Base-by-base conservation (phyloP, 768 basidiomycete genomes). In the Auricularia auricula-judae region DNA sequence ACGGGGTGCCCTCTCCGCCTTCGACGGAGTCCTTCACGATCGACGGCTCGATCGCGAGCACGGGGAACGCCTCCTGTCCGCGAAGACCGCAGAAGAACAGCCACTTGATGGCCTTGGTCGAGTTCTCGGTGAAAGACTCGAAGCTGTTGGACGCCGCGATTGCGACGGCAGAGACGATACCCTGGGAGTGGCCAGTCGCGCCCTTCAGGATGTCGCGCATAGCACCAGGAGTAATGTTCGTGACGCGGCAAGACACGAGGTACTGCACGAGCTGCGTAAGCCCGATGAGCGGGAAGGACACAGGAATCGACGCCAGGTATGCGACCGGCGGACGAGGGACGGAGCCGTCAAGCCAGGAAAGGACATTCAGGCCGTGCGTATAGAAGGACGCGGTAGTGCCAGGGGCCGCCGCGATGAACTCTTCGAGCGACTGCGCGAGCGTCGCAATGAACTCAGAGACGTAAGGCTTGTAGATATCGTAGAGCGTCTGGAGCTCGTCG, bases 181-280 rank as follows among this genome's bases (percentile, higher is more conserved):
- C 97, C 75, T 98, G 96, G 2, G 95, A 98, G 77, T 99, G 97
- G 36, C 97, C 97, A 16, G 97, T 98, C 2, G 94, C 85, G 39
- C 96, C 96, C 10, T 84, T 80, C 63, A 98, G 81, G 58, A 83
- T 82, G 58, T 80, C 76, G 44, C 90, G 85, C 73, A 97, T 81
- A 71, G 95, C 84, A 8, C 86, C 91, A 0, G 93, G 93, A 7
- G 85, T 85, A 53, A 92, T 76, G 64, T 86, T 84, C 23, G 86
- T 79, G 64, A 91, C 86, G 63, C 85, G 86, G 72, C 88, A 89
- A 4, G 87, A 82, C 58, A 89, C 80, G 67, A 97, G 81, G 74
- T 97, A 99, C 72, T 98, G 97, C 7, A 87, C 84, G 72, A 98
- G 88, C 73, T 98, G 97, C 0, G 95, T 96, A 63, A 98, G 82